phyloP scores from a whole-genome alignment of 805 yeast species.

The Teunomyces aglyptinius region DNA sequence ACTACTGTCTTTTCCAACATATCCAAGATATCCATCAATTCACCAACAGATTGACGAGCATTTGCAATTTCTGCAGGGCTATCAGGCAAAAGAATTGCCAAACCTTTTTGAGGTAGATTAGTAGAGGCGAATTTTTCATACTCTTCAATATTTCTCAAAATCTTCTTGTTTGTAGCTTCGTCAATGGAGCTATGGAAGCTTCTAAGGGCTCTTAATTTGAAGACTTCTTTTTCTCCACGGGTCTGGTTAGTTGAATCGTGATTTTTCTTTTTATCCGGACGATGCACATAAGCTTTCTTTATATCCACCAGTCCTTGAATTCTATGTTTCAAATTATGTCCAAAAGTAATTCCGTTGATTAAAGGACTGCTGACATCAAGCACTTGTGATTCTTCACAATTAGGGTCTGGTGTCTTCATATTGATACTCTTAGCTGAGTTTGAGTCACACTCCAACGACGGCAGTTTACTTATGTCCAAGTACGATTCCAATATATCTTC shows the following conservation, averaged over 20 bases:
- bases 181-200: constrained; percentile 25
- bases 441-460: constrained; percentile 13
- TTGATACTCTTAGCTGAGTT: background rate
- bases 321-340: constrained; percentile 24
- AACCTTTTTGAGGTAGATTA: background rate
- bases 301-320: constrained; percentile 3
- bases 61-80: constrained; percentile 1
- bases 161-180: constrained; percentile 16
- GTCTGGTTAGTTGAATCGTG: background rate
- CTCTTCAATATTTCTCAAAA: constrained; percentile 13
- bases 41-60: constrained; percentile 22
- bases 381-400: constrained; percentile 15
- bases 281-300: constrained; percentile 17
- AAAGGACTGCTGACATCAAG: constrained; percentile 31
- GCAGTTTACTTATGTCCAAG: constrained; percentile 22
- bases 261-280: constrained; percentile 5
- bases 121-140: constrained; percentile 12
- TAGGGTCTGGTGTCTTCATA: constrained; percentile 6
- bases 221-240: constrained; percentile 6
- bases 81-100: background rate
- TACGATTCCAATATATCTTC: constrained; percentile 39
- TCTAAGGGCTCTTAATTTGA: constrained; percentile 11
- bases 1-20: constrained; percentile 1
- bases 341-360: constrained; percentile 34
- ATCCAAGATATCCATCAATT: constrained; percentile 28